phyloP scores from a whole-genome alignment of 1,284 basidiomycete species.

The Apiotrichum mycotoxinovorans region DNA sequence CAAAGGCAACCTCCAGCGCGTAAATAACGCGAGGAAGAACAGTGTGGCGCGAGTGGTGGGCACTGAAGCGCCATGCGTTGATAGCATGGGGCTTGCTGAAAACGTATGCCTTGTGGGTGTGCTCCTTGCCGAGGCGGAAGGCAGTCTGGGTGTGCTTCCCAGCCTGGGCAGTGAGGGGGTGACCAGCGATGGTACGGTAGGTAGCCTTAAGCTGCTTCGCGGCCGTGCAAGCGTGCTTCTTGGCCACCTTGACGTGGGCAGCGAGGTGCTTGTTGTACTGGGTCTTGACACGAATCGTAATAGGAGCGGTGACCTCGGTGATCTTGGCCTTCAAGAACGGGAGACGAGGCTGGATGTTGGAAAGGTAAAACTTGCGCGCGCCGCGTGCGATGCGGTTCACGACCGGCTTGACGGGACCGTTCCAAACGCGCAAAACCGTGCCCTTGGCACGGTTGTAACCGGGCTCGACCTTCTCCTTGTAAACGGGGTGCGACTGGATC shows the following conservation, averaged over 20 bases:
- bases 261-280: constrained; percentile 25
- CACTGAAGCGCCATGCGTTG: constrained; percentile 25
- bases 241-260: constrained; percentile 30
- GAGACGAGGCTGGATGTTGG: constrained; percentile 42
- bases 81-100: constrained; percentile 33
- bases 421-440: constrained; percentile 21
- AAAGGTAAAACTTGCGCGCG: constrained; percentile 34
- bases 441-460: constrained; percentile 14
- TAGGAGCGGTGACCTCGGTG: constrained; percentile 33
- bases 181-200: constrained; percentile 27
- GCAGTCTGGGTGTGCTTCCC: constrained; percentile 28
- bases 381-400: constrained; percentile 28
- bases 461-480: constrained; percentile 31
- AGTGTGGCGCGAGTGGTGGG: constrained; percentile 15
- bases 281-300: constrained; percentile 26
- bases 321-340: constrained; percentile 35
- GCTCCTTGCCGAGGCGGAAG: constrained; percentile 24
- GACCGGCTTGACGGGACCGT: constrained; percentile 40
- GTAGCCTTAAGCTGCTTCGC: constrained; percentile 17
- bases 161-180: constrained; percentile 36
- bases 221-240: constrained; percentile 22
- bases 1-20: constrained; percentile 16
- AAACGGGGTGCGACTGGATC: constrained; percentile 26
- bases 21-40: constrained; percentile 17
- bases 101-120: constrained; percentile 30